phyloP scores from a whole-genome alignment of 192 early-diverging fungal genomes.

The Phlyctochytrium arcticum region DNA sequence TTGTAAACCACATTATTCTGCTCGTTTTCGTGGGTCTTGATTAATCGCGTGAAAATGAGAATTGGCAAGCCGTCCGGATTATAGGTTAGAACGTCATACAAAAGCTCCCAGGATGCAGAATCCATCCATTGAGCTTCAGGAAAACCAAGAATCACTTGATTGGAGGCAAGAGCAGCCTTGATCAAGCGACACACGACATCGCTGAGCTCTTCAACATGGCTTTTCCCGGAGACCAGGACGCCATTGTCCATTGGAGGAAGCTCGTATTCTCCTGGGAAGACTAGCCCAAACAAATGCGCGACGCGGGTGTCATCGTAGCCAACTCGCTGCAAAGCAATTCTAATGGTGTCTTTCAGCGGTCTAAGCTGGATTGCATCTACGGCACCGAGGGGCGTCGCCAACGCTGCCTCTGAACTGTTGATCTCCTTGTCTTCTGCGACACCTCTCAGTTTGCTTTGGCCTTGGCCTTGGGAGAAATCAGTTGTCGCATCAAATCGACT shows the following conservation, averaged over 20 bases:
- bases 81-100: constrained; percentile 31
- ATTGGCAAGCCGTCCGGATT: constrained; percentile 22
- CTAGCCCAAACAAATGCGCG: constrained; percentile 26
- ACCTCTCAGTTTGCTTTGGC: neutral
- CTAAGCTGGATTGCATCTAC: neutral
- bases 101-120: constrained; percentile 40
- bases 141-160: constrained; percentile 33
- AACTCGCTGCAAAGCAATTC: constrained; percentile 12
- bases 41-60: constrained; percentile 37
- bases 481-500: too few species aligned
- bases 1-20: constrained; percentile 16
- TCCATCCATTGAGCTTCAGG: constrained; percentile 52
- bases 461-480: too few species aligned
- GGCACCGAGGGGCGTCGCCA: neutral
- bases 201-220: constrained; percentile 33
- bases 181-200: constrained; percentile 36
- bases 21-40: constrained; percentile 33
- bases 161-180: constrained; percentile 24
- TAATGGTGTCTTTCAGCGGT: constrained; percentile 25
- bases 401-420: neutral
- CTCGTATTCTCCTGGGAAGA: constrained; percentile 33
- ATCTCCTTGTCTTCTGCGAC: neutral
- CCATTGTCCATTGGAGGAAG: neutral
- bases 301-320: constrained; percentile 9
- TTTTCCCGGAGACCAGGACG: neutral